Percentiles rank a stretch among this genome's conserved stretches.
Evolutionary conservation across 352 stramenopile species (phyloP).

Genomic region (Thalassiosira oceanica): DNA sequence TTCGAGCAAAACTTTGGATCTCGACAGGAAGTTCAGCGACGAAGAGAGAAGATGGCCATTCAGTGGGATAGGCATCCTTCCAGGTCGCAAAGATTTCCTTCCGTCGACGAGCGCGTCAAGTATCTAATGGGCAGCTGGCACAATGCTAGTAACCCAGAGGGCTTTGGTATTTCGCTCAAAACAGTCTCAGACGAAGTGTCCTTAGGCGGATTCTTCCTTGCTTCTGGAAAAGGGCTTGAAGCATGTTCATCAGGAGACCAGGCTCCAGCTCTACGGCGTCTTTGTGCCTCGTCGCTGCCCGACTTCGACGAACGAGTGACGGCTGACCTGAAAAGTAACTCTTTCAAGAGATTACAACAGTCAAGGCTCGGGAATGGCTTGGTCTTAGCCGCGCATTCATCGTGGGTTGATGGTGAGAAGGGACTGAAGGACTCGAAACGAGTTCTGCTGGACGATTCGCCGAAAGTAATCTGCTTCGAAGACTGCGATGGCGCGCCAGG

Average conservation of each 20-base stretch:
- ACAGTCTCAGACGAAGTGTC: too few species aligned
- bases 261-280: too few species aligned
- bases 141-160: too few species aligned
- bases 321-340: constrained; percentile 50
- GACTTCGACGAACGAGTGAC: constrained; percentile 47
- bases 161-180: too few species aligned
- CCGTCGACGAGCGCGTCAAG: constrained; percentile 64
- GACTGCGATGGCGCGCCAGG: constrained; percentile 7
- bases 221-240: constrained; percentile 25
- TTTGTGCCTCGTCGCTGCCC: constrained; percentile 34
- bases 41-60: not conserved
- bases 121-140: constrained; percentile 72
- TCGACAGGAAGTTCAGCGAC: not conserved
- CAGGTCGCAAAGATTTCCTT: constrained; percentile 55
- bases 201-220: constrained; percentile 28
- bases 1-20: constrained; percentile 53
- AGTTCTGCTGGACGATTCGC: constrained; percentile 41
- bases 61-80: constrained; percentile 15
- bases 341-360: constrained; percentile 33
- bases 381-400: constrained; percentile 27
- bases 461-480: constrained; percentile 46
- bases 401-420: constrained; percentile 20
- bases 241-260: constrained; percentile 23
- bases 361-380: constrained; percentile 19
- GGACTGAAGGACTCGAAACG: constrained; percentile 40